phyloP scores from a whole-genome alignment of 805 yeast species.

The Diddensiella transvaalensis region DNA sequence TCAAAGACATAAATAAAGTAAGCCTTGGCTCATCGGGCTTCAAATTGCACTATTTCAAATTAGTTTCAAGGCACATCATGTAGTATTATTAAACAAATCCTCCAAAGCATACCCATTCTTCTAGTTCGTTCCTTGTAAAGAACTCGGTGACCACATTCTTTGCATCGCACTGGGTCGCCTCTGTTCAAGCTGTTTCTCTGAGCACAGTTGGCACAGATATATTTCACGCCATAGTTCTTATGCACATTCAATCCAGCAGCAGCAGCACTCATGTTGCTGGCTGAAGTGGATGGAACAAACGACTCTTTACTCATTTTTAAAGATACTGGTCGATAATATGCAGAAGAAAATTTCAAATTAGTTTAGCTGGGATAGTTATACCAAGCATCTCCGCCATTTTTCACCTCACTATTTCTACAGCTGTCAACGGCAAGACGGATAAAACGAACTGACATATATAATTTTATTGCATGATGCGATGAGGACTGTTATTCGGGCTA shows the following conservation, averaged over 20 bases:
- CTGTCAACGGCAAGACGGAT: too few species aligned
- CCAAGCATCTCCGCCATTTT: too few species aligned
- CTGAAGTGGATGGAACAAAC: constrained; percentile 36
- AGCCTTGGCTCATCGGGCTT: constrained; percentile 68
- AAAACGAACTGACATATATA: too few species aligned
- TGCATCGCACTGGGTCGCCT: constrained; percentile 96
- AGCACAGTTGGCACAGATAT: constrained; percentile 96
- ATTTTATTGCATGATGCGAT: neutral
- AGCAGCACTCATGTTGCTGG: constrained; percentile 49
- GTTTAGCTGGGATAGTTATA: too few species aligned
- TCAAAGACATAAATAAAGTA: too few species aligned
- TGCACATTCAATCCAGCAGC: constrained; percentile 72
- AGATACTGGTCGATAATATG: too few species aligned
- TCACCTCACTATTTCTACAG: too few species aligned
- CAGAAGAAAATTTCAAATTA: too few species aligned
- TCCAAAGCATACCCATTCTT: constrained; percentile 72
- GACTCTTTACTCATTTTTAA: constrained; percentile 33
- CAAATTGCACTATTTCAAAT: constrained; percentile 56
- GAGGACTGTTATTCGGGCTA: neutral
- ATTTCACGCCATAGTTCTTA: constrained; percentile 80
- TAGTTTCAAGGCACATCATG: neutral
- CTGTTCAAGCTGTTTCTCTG: constrained; percentile 80
- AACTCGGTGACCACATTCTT: constrained; percentile 98
- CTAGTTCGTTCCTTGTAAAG: constrained; percentile 95
- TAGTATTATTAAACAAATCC: neutral